A percentile compares a stretch with the other conserved stretches of the same genome.
Evolutionary conservation across 306 rosid species (phyloP).

Genomic region (Rosa chinensis): DNA sequence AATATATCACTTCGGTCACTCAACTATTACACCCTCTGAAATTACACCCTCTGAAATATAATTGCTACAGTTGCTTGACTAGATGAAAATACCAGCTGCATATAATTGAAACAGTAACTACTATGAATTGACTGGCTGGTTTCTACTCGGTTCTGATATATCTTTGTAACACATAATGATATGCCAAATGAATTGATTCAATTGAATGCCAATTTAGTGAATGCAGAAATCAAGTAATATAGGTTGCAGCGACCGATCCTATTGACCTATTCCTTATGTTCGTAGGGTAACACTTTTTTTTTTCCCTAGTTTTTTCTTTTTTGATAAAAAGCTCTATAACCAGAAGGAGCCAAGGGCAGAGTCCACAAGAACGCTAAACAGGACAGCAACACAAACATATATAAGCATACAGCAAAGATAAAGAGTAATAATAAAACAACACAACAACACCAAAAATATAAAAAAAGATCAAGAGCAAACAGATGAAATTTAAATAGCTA

Average conservation of each 20-base stretch:
- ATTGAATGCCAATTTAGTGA: neutral
- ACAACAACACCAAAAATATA: too few relatives aligned
- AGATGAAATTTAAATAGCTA: neutral
- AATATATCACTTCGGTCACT: too few relatives aligned
- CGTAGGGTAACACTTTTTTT: neutral
- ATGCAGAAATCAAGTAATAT: neutral
- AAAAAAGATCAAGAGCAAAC: neutral
- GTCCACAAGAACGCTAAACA: neutral
- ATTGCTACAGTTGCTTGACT: neutral
- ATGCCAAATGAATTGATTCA: neutral
- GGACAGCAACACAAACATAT: neutral
- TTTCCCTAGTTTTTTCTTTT: neutral
- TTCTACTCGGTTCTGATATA: neutral
- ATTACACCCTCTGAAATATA: neutral
- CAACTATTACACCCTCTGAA: too few relatives aligned
- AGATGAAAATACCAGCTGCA: neutral
- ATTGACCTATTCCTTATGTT: neutral
- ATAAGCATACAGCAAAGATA: neutral
- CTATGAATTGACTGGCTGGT: neutral
- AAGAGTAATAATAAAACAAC: neutral
- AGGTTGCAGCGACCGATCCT: neutral
- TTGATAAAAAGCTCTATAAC: neutral
- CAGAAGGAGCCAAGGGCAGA: neutral
- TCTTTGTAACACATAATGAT: neutral
- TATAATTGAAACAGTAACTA: neutral